Conservation (phyloP, 164 flowering plant species). For the Aristolochia contorta region DNA sequence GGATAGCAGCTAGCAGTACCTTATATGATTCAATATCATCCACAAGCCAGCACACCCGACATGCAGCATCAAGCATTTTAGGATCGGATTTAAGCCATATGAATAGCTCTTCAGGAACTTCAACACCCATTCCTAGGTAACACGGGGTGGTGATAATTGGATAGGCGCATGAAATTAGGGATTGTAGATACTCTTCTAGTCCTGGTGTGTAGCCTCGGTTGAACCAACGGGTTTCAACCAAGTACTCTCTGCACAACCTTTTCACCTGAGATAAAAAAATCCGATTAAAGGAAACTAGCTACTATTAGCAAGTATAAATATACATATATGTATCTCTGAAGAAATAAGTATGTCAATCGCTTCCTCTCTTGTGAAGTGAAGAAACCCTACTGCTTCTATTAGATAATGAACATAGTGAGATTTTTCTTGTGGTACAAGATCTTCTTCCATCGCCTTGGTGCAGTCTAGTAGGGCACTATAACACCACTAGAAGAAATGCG, state of each 20-base stretch:
- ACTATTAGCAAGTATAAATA: too few relatives aligned
- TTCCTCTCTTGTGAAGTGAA: not conserved
- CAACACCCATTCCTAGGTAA: constrained; percentile 22
- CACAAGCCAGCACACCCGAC: constrained; percentile 6
- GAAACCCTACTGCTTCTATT: not conserved
- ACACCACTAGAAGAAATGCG: too few relatives aligned
- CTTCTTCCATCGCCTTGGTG: constrained; percentile 3
- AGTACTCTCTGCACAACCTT: constrained; percentile 13
- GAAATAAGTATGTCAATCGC: not conserved
- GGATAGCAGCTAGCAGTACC: constrained; percentile 3
- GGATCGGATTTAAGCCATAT: constrained; percentile 20
- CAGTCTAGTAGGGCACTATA: not conserved
- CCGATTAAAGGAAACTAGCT: not conserved
- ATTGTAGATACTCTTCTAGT: constrained; percentile 26
- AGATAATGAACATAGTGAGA: too few relatives aligned
- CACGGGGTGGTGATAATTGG: constrained; percentile 2
- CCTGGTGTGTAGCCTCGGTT: not conserved
- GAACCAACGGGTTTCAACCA: constrained; percentile 27
- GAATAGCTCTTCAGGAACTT: constrained; percentile 17
- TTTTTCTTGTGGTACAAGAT: not conserved
- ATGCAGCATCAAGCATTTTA: constrained; percentile 1
- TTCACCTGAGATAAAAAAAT: constrained; percentile 17
- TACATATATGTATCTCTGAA: not conserved
- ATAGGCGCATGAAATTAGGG: constrained; percentile 8
- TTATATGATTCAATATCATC: constrained; percentile 17